phyloP scores from a whole-genome alignment of 805 yeast genomes.

The Scheffersomyces lignosus region DNA sequence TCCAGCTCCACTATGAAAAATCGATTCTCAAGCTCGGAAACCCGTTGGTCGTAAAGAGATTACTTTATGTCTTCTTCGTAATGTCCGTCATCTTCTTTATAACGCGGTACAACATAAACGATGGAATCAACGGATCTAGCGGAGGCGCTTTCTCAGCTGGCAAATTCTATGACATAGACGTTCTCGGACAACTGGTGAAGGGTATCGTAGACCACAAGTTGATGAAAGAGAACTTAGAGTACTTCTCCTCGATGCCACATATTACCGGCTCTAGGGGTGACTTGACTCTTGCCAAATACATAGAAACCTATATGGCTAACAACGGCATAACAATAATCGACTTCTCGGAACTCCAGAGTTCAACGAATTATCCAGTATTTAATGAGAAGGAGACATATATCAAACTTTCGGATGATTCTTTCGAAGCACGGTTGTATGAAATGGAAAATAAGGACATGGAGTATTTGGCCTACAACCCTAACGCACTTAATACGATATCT shows the following conservation, averaged over 20 bases:
- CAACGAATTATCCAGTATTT: conserved; percentile 61
- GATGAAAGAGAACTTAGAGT: conserved; percentile 67
- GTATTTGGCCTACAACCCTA: conserved; percentile 63
- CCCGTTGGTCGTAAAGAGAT: conserved; percentile 77
- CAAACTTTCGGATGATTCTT: conserved; percentile 31
- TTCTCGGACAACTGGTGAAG: conserved; percentile 50
- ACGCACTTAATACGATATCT: conserved; percentile 50
- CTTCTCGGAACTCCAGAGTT: conserved; percentile 52
- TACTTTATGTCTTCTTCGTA: conserved; percentile 67
- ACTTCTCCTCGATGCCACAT: conserved; percentile 80
- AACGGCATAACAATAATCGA: conserved; percentile 57
- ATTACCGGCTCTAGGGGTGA: conserved; percentile 89
- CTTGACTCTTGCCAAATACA: conserved; percentile 63
- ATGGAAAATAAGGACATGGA: conserved; percentile 30
- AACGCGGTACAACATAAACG: conserved; percentile 53
- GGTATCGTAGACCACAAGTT: conserved; percentile 52
- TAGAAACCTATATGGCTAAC: conserved; percentile 56
- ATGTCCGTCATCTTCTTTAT: conserved; percentile 58
- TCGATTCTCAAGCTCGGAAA: conserved; percentile 71
- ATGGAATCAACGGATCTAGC: conserved; percentile 37
- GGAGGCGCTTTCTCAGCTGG: conserved; percentile 49
- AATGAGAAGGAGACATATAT: conserved; percentile 27
- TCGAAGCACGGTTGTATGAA: conserved; percentile 41
- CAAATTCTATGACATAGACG: conserved; percentile 60
- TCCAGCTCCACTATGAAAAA: conserved; percentile 52